These are phyloP conservation scores for Colletotrichum gigasporum DNA, from an alignment of 2,329 filamentous ascomycete genomes.

Conservation along the genomic window DNA sequence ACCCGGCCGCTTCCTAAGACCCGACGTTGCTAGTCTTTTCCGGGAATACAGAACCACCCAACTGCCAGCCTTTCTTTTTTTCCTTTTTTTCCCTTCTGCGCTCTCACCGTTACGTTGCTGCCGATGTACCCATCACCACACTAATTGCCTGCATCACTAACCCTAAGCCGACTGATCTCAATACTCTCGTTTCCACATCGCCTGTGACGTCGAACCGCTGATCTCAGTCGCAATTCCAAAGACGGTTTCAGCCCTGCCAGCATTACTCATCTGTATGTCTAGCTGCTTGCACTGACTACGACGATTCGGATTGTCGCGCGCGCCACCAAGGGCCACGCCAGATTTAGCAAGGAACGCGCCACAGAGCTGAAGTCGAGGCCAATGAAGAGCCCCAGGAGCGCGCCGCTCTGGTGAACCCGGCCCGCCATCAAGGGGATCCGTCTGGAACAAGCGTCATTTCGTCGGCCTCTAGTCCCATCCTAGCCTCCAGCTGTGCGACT, in stretches of 20 bases:
- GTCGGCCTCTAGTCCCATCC: slow-evolving; percentile 7
- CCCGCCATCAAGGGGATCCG: slow-evolving; percentile 14
- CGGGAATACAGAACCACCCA: slow-evolving; percentile 3
- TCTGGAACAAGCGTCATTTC: slow-evolving; percentile 22
- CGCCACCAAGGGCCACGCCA: background rate
- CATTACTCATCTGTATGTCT: background rate
- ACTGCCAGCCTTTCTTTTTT: background rate
- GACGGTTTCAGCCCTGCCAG: slow-evolving; percentile 24
- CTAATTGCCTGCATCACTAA: background rate
- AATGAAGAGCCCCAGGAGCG: slow-evolving; percentile 20
- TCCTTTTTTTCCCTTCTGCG: background rate
- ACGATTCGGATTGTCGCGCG: background rate
- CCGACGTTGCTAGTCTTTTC: background rate
- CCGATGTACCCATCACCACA: background rate
- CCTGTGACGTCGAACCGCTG: slow-evolving; percentile 11
- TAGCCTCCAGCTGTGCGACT: slow-evolving; percentile 14
- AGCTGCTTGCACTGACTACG: slow-evolving; percentile 10
- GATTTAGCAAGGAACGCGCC: slow-evolving; percentile 24
- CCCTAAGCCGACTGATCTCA: background rate
- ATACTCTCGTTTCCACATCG: background rate
- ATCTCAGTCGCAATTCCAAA: background rate
- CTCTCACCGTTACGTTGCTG: background rate
- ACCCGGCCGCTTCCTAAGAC: slow-evolving; percentile 7
- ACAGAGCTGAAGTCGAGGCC: slow-evolving; percentile 6
- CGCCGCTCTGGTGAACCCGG: slow-evolving; percentile 29